phyloP scores from a whole-genome alignment of 2,329 filamentous ascomycete species.

The Didymella glomerata region DNA sequence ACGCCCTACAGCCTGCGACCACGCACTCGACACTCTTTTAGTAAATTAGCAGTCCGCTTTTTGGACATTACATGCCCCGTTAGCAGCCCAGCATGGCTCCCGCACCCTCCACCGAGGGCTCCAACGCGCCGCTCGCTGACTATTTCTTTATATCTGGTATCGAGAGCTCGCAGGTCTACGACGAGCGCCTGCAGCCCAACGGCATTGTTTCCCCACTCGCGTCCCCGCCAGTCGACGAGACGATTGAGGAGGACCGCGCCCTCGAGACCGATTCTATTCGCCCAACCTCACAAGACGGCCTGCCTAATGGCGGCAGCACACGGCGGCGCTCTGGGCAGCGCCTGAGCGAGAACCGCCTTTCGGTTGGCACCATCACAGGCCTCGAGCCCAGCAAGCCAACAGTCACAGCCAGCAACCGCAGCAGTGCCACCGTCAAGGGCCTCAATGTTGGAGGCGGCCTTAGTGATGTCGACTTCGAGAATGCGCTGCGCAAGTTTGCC shows the following conservation, averaged over 20 bases:
- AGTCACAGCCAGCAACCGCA: constrained; percentile 66
- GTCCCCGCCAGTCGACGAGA: constrained; percentile 58
- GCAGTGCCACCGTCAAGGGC: constrained; percentile 69
- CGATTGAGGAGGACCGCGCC: constrained; percentile 67
- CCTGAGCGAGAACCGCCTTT: constrained; percentile 60
- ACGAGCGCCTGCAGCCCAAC: constrained; percentile 52
- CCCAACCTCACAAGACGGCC: constrained; percentile 56
- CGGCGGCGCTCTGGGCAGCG: constrained; percentile 49
- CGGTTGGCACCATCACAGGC: constrained; percentile 59
- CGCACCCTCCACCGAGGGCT: constrained; percentile 53
- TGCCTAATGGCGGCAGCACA: constrained; percentile 50
- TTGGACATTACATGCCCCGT: constrained; percentile 43
- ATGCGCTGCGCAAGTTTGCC: constrained; percentile 91
- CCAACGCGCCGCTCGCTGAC: constrained; percentile 67
- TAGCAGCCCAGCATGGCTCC: constrained; percentile 46
- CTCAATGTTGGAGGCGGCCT: constrained; percentile 55
- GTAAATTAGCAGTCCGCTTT: constrained; percentile 28
- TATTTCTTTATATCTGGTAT: constrained; percentile 71
- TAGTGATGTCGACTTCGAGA: constrained; percentile 89
- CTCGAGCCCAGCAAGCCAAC: constrained; percentile 54
- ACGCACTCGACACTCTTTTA: constrained; percentile 34
- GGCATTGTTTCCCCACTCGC: constrained; percentile 43
- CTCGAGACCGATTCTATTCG: constrained; percentile 61
- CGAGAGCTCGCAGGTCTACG: constrained; percentile 61
- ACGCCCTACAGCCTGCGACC: constrained; percentile 37